A percentile compares a stretch with the other conserved stretches of the same genome.
phyloP scores from a whole-genome alignment of 305 asterid species.

The Caryopteris hybrid region DNA sequence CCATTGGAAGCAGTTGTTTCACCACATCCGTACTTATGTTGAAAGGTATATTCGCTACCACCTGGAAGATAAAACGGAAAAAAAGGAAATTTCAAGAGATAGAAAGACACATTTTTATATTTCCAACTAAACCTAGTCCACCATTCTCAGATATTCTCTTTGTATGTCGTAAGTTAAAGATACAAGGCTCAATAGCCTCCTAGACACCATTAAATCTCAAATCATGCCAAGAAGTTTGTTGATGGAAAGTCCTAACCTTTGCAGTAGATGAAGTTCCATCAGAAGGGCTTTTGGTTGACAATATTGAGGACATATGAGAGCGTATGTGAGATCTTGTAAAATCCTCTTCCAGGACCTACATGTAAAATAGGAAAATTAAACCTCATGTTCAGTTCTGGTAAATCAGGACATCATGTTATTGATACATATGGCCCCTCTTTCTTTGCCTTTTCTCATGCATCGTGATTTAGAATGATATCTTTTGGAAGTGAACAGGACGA shows the following conservation, averaged over 20 bases:
- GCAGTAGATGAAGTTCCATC: slow-evolving; percentile 37
- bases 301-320: slow-evolving; percentile 64
- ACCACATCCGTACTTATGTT: slow-evolving; percentile 87
- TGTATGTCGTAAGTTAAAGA: not conserved
- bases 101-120: not conserved
- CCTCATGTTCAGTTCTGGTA: not conserved
- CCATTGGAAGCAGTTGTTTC: slow-evolving; percentile 97
- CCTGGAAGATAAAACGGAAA: slow-evolving; percentile 40
- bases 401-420: not conserved
- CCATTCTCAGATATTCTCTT: not conserved
- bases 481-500: too few relatives aligned
- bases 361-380: slow-evolving; percentile 13
- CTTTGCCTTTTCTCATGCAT: too few relatives aligned
- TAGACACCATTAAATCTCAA: not conserved
- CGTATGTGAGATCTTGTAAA: slow-evolving; percentile 70
- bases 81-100: not conserved
- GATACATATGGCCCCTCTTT: too few relatives aligned
- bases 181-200: not conserved
- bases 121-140: not conserved
- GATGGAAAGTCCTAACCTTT: slow-evolving; percentile 47
- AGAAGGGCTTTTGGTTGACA: slow-evolving; percentile 29
- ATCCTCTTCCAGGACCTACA: slow-evolving; percentile 88
- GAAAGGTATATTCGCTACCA: slow-evolving; percentile 92
- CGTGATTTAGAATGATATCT: too few relatives aligned
- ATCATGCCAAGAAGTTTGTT: not conserved